These are phyloP conservation scores for Phragmites australis DNA, from an alignment of 176 grass and related monocot species.

Conservation along the genomic window DNA sequence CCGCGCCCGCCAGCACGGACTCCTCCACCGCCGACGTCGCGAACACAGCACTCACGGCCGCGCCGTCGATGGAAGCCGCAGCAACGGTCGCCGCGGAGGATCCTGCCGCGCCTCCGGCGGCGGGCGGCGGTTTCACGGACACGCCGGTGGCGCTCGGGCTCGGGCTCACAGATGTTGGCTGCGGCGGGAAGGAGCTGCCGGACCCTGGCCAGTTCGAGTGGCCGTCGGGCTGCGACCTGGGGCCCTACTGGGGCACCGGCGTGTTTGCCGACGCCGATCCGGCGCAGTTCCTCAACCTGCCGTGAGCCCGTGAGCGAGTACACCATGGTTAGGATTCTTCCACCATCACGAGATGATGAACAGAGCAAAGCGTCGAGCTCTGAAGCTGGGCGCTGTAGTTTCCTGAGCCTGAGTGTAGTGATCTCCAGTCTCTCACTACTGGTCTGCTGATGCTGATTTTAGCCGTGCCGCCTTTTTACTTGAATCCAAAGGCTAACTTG, in stretches of 20 bases:
- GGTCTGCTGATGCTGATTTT: background rate
- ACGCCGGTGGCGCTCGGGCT: background rate
- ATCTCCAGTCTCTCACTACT: background rate
- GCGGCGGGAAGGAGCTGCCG: constrained; percentile 13
- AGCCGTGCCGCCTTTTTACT: background rate
- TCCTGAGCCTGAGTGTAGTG: background rate
- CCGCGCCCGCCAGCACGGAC: background rate
- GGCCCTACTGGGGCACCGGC: constrained; percentile 35
- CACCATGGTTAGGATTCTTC: background rate
- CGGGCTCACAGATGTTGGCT: background rate
- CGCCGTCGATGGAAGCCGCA: background rate
- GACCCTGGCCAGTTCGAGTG: constrained; percentile 53
- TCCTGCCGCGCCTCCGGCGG: background rate
- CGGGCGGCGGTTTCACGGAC: background rate
- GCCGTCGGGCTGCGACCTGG: constrained; percentile 54
- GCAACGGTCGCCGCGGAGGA: background rate
- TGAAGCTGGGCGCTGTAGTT: background rate
- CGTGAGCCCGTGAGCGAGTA: constrained; percentile 23
- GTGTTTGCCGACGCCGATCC: constrained; percentile 49
- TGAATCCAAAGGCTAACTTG: constrained; percentile 19
- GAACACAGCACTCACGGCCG: background rate
- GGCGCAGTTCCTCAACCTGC: constrained; percentile 47
- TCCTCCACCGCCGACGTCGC: background rate
- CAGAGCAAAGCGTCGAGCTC: background rate
- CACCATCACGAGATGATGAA: background rate